A percentile compares a stretch with the other conserved stretches of the same genome.
Evolutionary conservation across 805 yeast species (phyloP).

Genomic region (Candida railenensis): DNA sequence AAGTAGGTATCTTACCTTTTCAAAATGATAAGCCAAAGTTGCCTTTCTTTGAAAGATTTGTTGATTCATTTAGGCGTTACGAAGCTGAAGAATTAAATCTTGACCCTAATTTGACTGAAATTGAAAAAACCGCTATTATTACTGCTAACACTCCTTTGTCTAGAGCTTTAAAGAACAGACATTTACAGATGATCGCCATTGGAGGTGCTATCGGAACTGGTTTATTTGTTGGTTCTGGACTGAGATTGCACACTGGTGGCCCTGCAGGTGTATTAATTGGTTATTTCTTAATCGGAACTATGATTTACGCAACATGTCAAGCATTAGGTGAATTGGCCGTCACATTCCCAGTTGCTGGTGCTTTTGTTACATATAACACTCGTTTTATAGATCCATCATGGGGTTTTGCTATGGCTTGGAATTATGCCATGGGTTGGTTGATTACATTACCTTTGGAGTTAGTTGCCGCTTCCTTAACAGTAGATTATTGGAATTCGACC

Average conservation of each 20-base stretch:
- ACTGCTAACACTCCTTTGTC: constrained; percentile 58
- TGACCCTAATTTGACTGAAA: constrained; percentile 19
- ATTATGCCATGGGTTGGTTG: constrained; percentile 28
- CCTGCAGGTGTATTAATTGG: constrained; percentile 62
- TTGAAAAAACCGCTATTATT: constrained; percentile 27
- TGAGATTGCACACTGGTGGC: constrained; percentile 58
- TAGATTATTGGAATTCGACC: constrained; percentile 50
- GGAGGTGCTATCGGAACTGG: constrained; percentile 74
- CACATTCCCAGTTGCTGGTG: constrained; percentile 63
- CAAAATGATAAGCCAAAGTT: background rate
- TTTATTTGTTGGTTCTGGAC: constrained; percentile 63
- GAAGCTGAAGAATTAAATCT: constrained; percentile 8
- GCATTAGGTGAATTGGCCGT: constrained; percentile 62
- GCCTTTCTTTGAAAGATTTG: background rate
- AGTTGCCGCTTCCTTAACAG: constrained; percentile 56
- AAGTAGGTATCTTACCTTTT: background rate
- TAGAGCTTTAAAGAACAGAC: constrained; percentile 53
- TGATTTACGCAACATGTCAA: constrained; percentile 60
- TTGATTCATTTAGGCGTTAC: constrained; percentile 3
- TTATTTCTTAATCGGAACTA: constrained; percentile 52
- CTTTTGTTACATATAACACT: constrained; percentile 59
- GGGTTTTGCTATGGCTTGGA: constrained; percentile 54
- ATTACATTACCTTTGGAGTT: constrained; percentile 54
- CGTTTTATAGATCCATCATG: constrained; percentile 58
- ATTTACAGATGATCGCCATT: constrained; percentile 64